Base-by-base conservation (phyloP, 805 yeast genomes). In the Ogataea naganishii region DNA sequence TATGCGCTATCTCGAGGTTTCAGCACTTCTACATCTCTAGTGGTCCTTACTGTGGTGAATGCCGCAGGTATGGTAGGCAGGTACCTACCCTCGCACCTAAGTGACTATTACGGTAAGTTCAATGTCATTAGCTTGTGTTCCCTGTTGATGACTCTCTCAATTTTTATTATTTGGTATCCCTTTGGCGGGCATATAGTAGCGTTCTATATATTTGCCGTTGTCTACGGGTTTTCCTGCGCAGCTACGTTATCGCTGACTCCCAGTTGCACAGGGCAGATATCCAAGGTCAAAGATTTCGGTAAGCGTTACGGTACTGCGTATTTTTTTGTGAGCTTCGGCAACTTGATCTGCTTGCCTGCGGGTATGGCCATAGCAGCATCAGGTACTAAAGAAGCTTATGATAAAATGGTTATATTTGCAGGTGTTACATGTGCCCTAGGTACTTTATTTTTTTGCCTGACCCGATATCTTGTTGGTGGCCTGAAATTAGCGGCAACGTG, bases 291-390 rank as follows among this genome's bases (percentile, higher is more conserved):
- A 34, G 69, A 75, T 32, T 80, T 78, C 47, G 88, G 88, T 13
- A 74, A 71, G 37, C 54, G 80, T 14, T 80, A 73, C 39, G 86
- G 86, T 0, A 64, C 83, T 11, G 66, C 75, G 36, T 78, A 75
- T 47, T 73, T 72, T 28, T 51, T 74, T 41, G 74, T 72, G 9
- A 68, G 83, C 29, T 49, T 73, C 27, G 56, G 65, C 12, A 56
- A 62, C 23, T 49, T 72, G 11, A 58, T 66, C n/a, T 56, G 63
- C 5, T 51, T 71, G 13, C 75, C 77, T 6, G 54, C 66, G 13
- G 60, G 68, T 9, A 70, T 71, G 43, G 57, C 62, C 1, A 49
- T 65, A 21, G 38, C 50, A 4, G 39, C 49, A 7, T 43, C 54
- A 3, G 69, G 70, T 44, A 54, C 60, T 1, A 47, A n/a, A n/a